Evolutionary conservation across 2,329 filamentous ascomycete genomes (phyloP), one percentile per base, ranked within the genome.

Genomic region (Pseudocercospora cruenta): DNA sequence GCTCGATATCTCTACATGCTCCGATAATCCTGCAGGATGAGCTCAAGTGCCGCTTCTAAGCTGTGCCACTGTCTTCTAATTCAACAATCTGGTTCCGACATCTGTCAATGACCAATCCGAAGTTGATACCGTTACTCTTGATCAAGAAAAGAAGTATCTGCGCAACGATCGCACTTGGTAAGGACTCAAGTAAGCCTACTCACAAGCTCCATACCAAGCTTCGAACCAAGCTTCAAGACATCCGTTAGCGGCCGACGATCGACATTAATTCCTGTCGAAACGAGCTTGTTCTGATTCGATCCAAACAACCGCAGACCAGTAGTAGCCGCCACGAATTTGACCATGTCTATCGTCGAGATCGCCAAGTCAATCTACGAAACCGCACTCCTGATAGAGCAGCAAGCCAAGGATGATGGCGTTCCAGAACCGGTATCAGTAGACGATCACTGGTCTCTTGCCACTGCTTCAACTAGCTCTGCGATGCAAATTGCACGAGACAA

Each of bases 371-470:
- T 54, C 14, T 31, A 54, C 51, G 51, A 28, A 22, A 54, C 14
- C 12, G 51, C 51, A 2, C 24, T 19, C 12, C 49, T 53, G 12
- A 53, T 53, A 22, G 49, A 53, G 24, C 19, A 53, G 49, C 49
- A 54, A 54, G 51, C 51, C 14, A n/a, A 54, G 24, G 22, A 22
- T 8, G 22, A 54, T 54, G 51, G 51, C 51, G 14, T 54, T 8
- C 2, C 51, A 6, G 12, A 54, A 9, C 10, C 51, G 19, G 21
- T 31, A 26, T 54, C 51, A 4, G 7, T n/a, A 4, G 51, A 54
- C 5, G 51, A 54, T 12, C 24, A 54, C 51, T 54, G 51, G 51
- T 54, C 51, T 54, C 51, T 54, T n/a, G 51, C 51, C 21, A 31
- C 51, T 19, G 4, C 21, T 16, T n/a, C 51, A 4, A 28, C 31